A percentile compares a stretch with the other conserved stretches of the same genome.
phyloP scores from a whole-genome alignment of 192 early-diverging fungal species.

The Coemansia sp. region DNA sequence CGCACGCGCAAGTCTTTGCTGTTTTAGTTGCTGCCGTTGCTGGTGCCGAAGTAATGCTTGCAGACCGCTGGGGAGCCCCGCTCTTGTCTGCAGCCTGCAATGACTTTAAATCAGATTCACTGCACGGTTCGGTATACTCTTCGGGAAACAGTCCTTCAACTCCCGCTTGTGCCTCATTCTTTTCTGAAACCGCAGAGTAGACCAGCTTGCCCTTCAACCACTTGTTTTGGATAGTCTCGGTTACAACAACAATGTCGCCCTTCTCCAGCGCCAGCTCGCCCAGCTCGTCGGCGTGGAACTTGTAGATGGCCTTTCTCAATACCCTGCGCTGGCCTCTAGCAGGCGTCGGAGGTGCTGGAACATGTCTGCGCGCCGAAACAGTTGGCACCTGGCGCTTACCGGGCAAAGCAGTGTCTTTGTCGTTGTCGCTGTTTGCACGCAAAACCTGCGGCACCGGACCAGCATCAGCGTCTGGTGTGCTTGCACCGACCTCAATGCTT shows the following conservation, averaged over 20 bases:
- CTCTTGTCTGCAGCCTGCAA: not conserved
- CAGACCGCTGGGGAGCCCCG: constrained; percentile 8
- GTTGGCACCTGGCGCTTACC: constrained; percentile 27
- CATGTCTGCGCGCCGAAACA: constrained; percentile 53
- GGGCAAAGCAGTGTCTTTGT: constrained; percentile 9
- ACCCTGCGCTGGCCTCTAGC: constrained; percentile 31
- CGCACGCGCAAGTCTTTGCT: constrained; percentile 52
- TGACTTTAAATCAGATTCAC: constrained; percentile 31
- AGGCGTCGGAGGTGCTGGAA: constrained; percentile 52
- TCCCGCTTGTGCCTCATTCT: constrained; percentile 31
- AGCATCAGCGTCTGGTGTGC: constrained; percentile 5
- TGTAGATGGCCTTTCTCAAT: constrained; percentile 71
- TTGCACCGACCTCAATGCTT: constrained; percentile 12
- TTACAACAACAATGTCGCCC: constrained; percentile 87
- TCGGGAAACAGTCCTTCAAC: constrained; percentile 87
- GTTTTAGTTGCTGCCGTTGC: not conserved
- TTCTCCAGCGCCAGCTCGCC: constrained; percentile 81
- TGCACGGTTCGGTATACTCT: constrained; percentile 81
- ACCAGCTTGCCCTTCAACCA: constrained; percentile 92
- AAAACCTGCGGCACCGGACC: constrained; percentile 41
- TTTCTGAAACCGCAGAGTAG: constrained; percentile 44
- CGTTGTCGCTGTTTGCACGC: constrained; percentile 51
- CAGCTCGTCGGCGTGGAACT: constrained; percentile 77
- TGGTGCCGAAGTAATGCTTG: constrained; percentile 17
- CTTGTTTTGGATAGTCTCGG: constrained; percentile 85